Base-by-base conservation (phyloP, 352 stramenopile species). In the Globisporangium irregulare region DNA sequence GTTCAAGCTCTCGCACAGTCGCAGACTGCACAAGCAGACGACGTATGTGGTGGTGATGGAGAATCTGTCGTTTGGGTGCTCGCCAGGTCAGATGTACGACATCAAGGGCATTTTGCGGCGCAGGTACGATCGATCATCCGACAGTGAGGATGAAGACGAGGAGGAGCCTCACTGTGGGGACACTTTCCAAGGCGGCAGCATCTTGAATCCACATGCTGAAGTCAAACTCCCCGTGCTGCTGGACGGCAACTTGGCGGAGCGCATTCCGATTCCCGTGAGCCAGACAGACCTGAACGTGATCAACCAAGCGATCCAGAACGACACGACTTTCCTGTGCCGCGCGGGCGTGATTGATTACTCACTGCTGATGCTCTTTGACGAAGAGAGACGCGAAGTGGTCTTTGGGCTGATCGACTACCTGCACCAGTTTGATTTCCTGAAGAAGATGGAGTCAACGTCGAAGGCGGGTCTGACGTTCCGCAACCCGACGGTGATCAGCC, bases 371-470 rank as follows among this genome's bases (percentile, higher is more conserved):
- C 73, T 90, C 18, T 94, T 96, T 55, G 84, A 96, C 65, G 88
- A 96, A 65, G 74, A 90, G 18, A 84, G 86, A 20, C 82, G 87
- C 0, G 79, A 85, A 67, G 79, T 96, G 20, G 78, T 92, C 20
- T 81, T 93, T 12, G 84, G 85, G 1, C 70, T 96, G 15, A 96
- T 96, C 64, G 88, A 96, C 64, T 96, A 94, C 58, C 66, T 96
- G 62, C 88, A 96, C 60, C 88, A 96, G 57, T 96, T 93, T 61
- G 88, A 96, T 66, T 93, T 96, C 64, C 66, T 96, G 20, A 96
- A 96, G 68, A 94, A 94, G 61, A 94, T 96, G 81, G 88, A 96
- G 70, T 96, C 88, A 22, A 94, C 86, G 2, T 94, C 88, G 1
- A 96, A 96, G 63, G 86, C 87, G 0, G 91, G 82, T 34, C 73